Conservation (phyloP, 1,139 yeast genomes). For the Entelexis paramagnoliae region DNA sequence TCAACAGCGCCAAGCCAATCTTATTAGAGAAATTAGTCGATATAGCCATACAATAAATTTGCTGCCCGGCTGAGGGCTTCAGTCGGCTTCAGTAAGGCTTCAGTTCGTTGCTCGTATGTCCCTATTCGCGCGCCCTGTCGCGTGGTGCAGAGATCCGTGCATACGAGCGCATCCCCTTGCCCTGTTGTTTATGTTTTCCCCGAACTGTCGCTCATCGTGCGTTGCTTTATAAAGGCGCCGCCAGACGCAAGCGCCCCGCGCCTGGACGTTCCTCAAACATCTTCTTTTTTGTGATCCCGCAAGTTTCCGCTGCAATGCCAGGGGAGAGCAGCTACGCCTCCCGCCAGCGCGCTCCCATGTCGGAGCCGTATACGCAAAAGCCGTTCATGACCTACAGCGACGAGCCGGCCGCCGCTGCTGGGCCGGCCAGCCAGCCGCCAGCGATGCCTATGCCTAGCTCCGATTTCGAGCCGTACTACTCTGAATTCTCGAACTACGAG, state of each 20-base stretch:
- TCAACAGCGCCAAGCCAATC: too few relatives aligned
- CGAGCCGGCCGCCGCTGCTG: background rate
- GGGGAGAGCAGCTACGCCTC: constrained; percentile 5
- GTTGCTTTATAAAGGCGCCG: constrained; percentile 1
- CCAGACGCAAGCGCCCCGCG: background rate
- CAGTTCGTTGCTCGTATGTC: background rate
- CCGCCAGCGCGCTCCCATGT: background rate
- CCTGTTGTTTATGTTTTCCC: constrained; percentile 17
- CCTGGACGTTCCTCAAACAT: background rate
- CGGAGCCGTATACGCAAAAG: constrained; percentile 2
- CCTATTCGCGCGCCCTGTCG: background rate
- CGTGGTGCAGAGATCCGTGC: background rate
- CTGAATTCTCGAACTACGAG: constrained; percentile 30
- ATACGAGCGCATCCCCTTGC: constrained; percentile 3
- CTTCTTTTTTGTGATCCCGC: background rate
- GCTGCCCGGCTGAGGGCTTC: too few relatives aligned
- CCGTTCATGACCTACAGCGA: background rate
- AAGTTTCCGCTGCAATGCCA: background rate
- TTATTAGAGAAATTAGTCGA: too few relatives aligned
- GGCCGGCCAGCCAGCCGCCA: constrained; percentile 15
- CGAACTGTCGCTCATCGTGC: background rate
- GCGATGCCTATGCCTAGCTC: constrained; percentile 28
- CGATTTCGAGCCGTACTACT: constrained; percentile 30
- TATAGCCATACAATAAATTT: too few relatives aligned
- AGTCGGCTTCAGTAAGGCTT: background rate